Evolutionary conservation across 306 rosid genomes (phyloP), one percentile per base, ranked within the genome.

Genomic region (Astragalus glycyphyllos): DNA sequence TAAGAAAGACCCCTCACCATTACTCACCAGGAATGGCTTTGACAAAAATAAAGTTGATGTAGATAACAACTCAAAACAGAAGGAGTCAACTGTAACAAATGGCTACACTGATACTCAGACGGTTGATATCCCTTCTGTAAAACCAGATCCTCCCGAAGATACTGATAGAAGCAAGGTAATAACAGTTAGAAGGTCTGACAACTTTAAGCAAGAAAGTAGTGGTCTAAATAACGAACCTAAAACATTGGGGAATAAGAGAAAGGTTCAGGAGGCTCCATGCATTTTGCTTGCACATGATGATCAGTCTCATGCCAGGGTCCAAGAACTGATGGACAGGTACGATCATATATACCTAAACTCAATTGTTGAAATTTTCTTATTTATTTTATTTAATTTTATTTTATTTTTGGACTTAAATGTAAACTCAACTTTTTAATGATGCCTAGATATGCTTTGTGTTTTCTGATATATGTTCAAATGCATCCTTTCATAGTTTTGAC

Each of bases 251-350:
- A 73, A 79, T 77, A 90, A 91, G 84, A 87, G 99, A 75, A 95
- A 86, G 71, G 64, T 57, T 4, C 50, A 6, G 48, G 85, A 74
- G 16, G 75, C 41, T 34, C 58, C 73, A 12, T 82, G 91, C 77
- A 72, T 87, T 74, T 85, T 89, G 84, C 85, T 85, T 66, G 86
- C 89, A 26, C 76, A 65, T 34, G 96, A 91, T 85, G 84, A 47
- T 65, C 87, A 79, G 50, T 89, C 97, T 45, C 85, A 11, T 68
- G 83, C 50, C 76, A 81, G 82, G 80, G 82, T 91, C 77, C 84
- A 85, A 81, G 84, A 86, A 69, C 69, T 91, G 67, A 95, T 85
- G 75, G 79, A 82, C 85, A 77, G 44, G 99, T 95, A 87, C 58
- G 96, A 68, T 71, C 51, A 53, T 51, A 54, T 41, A 41, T 62